phyloP scores from a whole-genome alignment of 2,329 filamentous ascomycete genomes.

The Thermothelomyces thermophilus region DNA sequence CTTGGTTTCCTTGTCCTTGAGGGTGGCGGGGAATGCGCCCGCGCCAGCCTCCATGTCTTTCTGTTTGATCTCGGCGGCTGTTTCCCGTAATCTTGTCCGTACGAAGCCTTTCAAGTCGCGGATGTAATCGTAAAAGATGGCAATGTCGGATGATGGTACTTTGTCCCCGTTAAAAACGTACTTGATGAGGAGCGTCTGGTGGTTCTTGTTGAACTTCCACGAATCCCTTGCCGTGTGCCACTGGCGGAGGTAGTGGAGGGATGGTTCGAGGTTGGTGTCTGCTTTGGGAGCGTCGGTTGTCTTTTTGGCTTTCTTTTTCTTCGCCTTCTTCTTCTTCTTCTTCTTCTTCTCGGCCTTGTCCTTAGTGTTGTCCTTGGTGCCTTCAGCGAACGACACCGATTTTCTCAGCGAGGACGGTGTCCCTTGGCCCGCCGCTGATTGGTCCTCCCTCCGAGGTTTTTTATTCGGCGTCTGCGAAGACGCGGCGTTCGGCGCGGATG shows the following conservation, averaged over 20 bases:
- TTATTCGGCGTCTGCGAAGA: conserved; percentile 30
- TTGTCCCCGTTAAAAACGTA: conserved; percentile 66
- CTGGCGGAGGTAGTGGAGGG: conserved; percentile 68
- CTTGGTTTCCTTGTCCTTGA: conserved; percentile 42
- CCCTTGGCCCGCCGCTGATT: conserved; percentile 18
- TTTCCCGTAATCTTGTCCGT: conserved; percentile 60
- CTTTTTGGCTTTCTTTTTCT: conserved; percentile 33
- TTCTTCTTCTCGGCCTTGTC: conserved; percentile 31
- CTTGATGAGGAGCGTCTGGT: conserved; percentile 79
- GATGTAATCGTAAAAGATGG: conserved; percentile 69
- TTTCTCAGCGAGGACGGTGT: conserved; percentile 31
- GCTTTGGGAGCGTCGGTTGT: conserved; percentile 28
- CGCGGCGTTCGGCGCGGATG: conserved; percentile 30
- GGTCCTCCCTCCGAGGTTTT: conserved; percentile 27
- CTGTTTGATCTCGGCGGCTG: conserved; percentile 55
- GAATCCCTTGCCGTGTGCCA: conserved; percentile 63
- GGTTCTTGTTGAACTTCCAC: conserved; percentile 97
- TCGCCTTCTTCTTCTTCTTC: conserved; percentile 33
- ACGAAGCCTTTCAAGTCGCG: conserved; percentile 69
- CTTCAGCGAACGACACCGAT: conserved; percentile 45
- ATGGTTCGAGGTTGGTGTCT: conserved; percentile 46
- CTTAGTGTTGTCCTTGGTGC: conserved; percentile 29
- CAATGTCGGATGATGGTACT: conserved; percentile 63
- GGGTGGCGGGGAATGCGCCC: conserved; percentile 44
- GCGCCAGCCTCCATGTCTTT: conserved; percentile 47